A percentile compares a stretch with the other conserved stretches of the same genome.
phyloP scores from a whole-genome alignment of 192 early-diverging fungal genomes.

The Rhizophagus clarus region DNA sequence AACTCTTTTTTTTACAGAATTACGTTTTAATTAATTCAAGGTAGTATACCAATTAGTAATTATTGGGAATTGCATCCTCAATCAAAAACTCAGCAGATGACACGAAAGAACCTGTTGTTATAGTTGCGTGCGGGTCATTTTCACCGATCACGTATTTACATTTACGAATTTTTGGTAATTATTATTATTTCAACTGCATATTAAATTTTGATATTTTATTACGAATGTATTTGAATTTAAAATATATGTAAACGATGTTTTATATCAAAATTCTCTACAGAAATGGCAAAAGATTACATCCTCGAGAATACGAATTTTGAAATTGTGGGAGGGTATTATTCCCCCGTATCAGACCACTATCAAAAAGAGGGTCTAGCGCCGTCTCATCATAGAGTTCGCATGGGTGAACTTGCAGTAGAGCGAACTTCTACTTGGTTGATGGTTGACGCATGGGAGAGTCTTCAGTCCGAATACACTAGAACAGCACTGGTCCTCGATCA shows the following conservation, averaged over 20 bases:
- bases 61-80: constrained; percentile 1
- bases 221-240: not conserved
- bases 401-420: constrained; percentile 89
- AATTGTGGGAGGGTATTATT: constrained; percentile 94
- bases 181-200: not conserved
- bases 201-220: not conserved
- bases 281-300: constrained; percentile 95
- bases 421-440: constrained; percentile 89
- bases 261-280: constrained; percentile 39
- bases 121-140: constrained; percentile 96
- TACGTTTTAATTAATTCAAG: not conserved
- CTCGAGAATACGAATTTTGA: constrained; percentile 73
- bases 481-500: constrained; percentile 94
- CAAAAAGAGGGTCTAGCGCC: constrained; percentile 88
- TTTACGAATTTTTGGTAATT: constrained; percentile 97
- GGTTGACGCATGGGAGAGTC: constrained; percentile 94
- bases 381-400: constrained; percentile 84
- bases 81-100: constrained; percentile 47
- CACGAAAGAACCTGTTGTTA: constrained; percentile 79
- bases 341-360: constrained; percentile 94
- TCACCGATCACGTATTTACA: constrained; percentile 98
- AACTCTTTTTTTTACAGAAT: not conserved
- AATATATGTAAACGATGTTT: not conserved
- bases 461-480: constrained; percentile 75
- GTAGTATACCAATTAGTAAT: not conserved